These are phyloP conservation scores for Micromonas pusilla DNA, from an alignment of 139 green algal genomes.

Conservation along the genomic window DNA sequence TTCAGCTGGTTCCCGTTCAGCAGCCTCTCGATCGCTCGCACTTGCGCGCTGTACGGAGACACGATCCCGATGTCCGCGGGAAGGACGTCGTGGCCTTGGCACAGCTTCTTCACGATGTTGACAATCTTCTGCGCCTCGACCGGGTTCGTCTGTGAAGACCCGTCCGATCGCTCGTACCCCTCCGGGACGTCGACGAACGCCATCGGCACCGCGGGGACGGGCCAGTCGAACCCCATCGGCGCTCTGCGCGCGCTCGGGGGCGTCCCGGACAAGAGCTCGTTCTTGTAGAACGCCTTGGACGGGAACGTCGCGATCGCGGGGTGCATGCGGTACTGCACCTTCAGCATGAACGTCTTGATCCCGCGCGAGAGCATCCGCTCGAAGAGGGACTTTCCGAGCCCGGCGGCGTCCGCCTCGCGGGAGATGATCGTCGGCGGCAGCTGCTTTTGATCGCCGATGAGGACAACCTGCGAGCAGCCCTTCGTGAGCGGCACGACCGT, in stretches of 20 bases:
- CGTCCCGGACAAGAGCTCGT: constrained; percentile 37
- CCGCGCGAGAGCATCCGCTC: constrained; percentile 35
- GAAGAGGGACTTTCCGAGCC: constrained; percentile 76
- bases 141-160: constrained; percentile 8
- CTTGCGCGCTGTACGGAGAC: constrained; percentile 39
- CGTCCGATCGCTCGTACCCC: constrained; percentile 8
- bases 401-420: constrained; percentile 41
- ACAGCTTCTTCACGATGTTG: constrained; percentile 11
- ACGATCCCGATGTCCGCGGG: constrained; percentile 39
- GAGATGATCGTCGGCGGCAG: constrained; percentile 80
- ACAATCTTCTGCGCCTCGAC: constrained; percentile 7
- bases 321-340: constrained; percentile 89
- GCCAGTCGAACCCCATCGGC: constrained; percentile 36
- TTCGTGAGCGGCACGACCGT: constrained; percentile 73
- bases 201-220: constrained; percentile 11
- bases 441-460: constrained; percentile 86
- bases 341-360: constrained; percentile 25
- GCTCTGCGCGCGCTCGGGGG: constrained; percentile 22
- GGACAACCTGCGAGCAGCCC: constrained; percentile 60
- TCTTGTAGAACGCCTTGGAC: constrained; percentile 70
- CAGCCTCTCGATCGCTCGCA: constrained; percentile 22
- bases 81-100: constrained; percentile 3
- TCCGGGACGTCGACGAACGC: constrained; percentile 16
- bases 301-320: constrained; percentile 78
- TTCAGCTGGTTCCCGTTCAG: background rate